Conservation (phyloP, 2,329 filamentous ascomycete species). For the Beauveria australis region DNA sequence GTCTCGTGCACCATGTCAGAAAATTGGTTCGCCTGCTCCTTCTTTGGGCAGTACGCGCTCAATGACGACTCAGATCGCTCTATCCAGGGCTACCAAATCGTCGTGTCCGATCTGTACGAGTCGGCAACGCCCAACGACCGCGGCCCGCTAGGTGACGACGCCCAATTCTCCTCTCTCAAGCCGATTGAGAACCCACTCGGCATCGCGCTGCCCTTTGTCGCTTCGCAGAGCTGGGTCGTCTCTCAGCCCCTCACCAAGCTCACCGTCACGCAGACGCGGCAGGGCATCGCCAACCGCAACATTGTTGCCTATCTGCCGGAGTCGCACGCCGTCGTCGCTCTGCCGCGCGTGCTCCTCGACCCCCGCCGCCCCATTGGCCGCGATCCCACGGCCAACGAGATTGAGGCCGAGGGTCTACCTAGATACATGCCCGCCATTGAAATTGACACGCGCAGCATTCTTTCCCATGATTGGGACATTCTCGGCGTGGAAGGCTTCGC, state of each 20-base stretch:
- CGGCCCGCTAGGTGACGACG: conserved; percentile 60
- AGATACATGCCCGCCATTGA: conserved; percentile 71
- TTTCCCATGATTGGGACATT: conserved; percentile 78
- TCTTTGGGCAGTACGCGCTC: conserved; percentile 55
- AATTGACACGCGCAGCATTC: conserved; percentile 70
- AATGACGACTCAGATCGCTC: conserved; percentile 43
- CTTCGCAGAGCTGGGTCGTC: conserved; percentile 75
- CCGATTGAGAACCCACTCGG: conserved; percentile 50
- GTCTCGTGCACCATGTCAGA: conserved; percentile 77
- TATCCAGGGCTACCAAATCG: conserved; percentile 77
- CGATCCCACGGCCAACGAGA: conserved; percentile 70
- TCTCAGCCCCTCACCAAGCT: conserved; percentile 71
- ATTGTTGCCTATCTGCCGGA: conserved; percentile 71
- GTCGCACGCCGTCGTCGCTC: conserved; percentile 65
- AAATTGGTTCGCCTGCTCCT: conserved; percentile 91
- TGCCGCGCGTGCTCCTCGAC: conserved; percentile 73
- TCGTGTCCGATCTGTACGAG: conserved; percentile 85
- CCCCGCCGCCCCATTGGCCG: conserved; percentile 79
- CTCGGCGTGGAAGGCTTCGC: conserved; percentile 66
- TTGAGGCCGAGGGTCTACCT: conserved; percentile 69
- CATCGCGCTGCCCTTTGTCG: conserved; percentile 60
- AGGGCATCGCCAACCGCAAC: conserved; percentile 81
- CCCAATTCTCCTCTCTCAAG: conserved; percentile 71
- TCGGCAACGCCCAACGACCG: conserved; percentile 77
- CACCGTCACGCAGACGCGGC: conserved; percentile 77